Conservation (phyloP, 257 asterid species). For the Gentiana dahurica region DNA sequence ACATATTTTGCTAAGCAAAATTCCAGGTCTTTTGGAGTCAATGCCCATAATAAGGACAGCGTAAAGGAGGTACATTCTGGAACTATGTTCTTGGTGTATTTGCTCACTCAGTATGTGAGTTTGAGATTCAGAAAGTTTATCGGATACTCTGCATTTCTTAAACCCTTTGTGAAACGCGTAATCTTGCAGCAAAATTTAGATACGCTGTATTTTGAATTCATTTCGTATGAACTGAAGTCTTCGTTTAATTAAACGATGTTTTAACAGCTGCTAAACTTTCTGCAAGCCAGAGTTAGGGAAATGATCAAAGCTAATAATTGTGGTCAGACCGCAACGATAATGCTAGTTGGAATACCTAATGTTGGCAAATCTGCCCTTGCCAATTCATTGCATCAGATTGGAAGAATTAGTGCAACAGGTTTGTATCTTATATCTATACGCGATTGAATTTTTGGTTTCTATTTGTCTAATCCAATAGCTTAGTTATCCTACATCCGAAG, state of each 20-base stretch:
- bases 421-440: neutral
- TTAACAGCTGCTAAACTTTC: conserved; percentile 65
- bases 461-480: neutral
- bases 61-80: conserved; percentile 44
- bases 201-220: no score
- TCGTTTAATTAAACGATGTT: neutral
- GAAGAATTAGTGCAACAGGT: conserved; percentile 94
- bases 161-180: no score
- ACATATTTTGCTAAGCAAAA: conserved; percentile 37
- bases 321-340: conserved; percentile 36
- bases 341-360: conserved; percentile 89
- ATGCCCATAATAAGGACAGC: conserved; percentile 65
- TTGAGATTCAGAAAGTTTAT: no score
- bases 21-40: conserved; percentile 47
- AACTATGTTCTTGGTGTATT: neutral
- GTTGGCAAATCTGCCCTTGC: conserved; percentile 95
- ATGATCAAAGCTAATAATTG: conserved; percentile 26
- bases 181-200: no score
- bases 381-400: conserved; percentile 82
- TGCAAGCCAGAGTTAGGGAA: conserved; percentile 76
- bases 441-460: no score
- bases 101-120: neutral
- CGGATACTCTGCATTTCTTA: no score
- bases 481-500: conserved; percentile 8
- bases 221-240: no score